These are phyloP conservation scores for Penstemon davidsonii DNA, from an alignment of 257 asterid species.

Conservation along the genomic window DNA sequence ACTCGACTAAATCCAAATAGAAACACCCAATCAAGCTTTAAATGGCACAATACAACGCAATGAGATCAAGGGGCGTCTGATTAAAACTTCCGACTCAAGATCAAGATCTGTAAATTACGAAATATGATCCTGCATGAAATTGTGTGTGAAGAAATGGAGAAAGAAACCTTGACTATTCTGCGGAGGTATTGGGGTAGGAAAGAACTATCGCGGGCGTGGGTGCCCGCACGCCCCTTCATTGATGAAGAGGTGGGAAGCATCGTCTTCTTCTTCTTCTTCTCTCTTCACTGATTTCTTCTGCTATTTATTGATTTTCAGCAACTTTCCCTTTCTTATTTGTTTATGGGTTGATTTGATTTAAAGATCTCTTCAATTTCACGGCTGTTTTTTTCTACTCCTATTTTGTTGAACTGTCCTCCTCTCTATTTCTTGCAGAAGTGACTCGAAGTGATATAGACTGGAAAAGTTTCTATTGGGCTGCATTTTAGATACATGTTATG, in stretches of 20 bases:
- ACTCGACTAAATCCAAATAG: conserved; percentile 8
- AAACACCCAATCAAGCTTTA: conserved; percentile 1
- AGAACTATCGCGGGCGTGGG: conserved; percentile 65
- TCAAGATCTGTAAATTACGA: conserved; percentile 31
- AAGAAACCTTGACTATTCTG: conserved; percentile 76
- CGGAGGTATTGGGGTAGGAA: conserved; percentile 86
- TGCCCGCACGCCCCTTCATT: conserved; percentile 63
- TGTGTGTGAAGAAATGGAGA: not conserved
- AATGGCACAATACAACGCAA: not conserved
- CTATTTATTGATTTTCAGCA: conserved; percentile 20
- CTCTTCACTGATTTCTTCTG: conserved; percentile 17
- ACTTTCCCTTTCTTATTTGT: not conserved
- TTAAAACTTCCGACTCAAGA: conserved; percentile 16
- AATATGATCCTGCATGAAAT: not conserved
- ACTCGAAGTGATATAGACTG: no score
- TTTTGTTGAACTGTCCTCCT: not conserved
- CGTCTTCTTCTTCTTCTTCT: conserved; percentile 31
- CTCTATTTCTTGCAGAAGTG: no score
- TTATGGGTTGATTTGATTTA: conserved; percentile 28
- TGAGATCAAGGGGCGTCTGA: conserved; percentile 10
- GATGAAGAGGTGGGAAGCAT: conserved; percentile 86
- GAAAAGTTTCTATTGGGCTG: no score
- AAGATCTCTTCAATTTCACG: conserved; percentile 36
- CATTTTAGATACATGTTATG: no score
- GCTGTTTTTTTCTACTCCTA: not conserved